A percentile compares a stretch with the other conserved stretches of the same genome.
Conservation (phyloP, 2,329 filamentous ascomycete species). For the Pochonia chlamydosporia region DNA sequence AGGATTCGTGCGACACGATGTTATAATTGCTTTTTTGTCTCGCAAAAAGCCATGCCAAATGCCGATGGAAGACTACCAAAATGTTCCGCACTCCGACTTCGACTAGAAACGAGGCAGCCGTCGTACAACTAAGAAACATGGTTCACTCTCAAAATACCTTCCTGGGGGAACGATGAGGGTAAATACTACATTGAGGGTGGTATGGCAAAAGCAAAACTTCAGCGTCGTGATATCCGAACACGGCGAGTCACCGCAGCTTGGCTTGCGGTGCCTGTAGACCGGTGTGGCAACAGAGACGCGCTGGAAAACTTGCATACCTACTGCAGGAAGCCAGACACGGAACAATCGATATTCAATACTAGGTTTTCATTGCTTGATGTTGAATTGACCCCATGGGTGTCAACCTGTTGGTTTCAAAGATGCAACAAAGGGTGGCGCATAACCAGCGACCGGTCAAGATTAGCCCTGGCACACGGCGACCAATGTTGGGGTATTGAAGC, state of each 20-base stretch:
- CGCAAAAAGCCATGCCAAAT: not conserved
- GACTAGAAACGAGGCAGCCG: not conserved
- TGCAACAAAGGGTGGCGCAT: not conserved
- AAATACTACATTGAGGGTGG: not conserved
- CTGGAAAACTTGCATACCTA: conserved; percentile 1
- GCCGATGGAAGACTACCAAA: not conserved
- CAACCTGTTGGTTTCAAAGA: not conserved
- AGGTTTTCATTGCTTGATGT: not conserved
- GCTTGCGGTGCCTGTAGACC: conserved; percentile 6
- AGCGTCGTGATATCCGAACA: not conserved
- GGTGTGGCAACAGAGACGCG: conserved; percentile 6
- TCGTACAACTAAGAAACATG: not conserved
- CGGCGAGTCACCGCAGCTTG: conserved; percentile 4
- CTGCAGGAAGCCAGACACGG: conserved; percentile 6
- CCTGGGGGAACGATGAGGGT: not conserved
- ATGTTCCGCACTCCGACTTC: not conserved
- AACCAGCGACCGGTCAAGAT: not conserved
- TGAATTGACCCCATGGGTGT: not conserved
- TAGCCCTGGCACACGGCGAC: not conserved
- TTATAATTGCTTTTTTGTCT: not conserved
- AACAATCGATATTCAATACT: not conserved
- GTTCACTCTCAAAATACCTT: not conserved
- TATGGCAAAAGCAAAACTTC: not conserved
- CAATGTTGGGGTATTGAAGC: not conserved
- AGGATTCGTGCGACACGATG: not conserved